Conservation (phyloP, 2,329 filamentous ascomycete genomes). For the Dryadomyces quercus-mongolicae region DNA sequence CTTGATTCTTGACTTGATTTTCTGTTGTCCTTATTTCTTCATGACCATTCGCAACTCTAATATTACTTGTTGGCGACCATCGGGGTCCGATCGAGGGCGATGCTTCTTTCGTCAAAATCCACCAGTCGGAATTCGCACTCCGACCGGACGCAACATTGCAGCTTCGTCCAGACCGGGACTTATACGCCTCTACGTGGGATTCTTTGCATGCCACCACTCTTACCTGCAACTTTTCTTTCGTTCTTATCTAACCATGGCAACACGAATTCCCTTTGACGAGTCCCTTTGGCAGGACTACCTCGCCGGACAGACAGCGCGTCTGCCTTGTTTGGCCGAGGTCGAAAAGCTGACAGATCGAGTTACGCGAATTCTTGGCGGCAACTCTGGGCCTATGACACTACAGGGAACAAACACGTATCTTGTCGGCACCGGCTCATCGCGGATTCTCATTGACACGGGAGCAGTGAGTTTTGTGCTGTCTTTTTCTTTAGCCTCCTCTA, state of each 20-base stretch:
- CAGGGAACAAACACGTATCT: neutral
- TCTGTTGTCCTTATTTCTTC: too few species aligned
- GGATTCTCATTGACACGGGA: conserved; percentile 6
- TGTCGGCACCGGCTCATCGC: neutral
- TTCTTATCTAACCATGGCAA: neutral
- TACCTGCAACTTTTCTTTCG: neutral
- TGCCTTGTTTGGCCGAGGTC: conserved; percentile 17
- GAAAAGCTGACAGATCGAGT: conserved; percentile 28
- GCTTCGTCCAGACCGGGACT: neutral
- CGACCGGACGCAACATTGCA: neutral
- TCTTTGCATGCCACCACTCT: neutral
- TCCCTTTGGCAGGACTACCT: neutral
- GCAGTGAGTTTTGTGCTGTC: conserved; percentile 3
- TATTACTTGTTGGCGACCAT: too few species aligned
- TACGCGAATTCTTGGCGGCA: conserved; percentile 29
- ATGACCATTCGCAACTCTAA: too few species aligned
- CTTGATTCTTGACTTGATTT: too few species aligned
- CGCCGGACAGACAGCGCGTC: neutral
- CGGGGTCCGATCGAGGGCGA: neutral
- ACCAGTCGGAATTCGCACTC: too few species aligned
- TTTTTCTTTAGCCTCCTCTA: neutral
- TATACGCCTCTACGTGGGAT: neutral
- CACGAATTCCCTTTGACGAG: neutral
- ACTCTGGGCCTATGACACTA: conserved; percentile 24
- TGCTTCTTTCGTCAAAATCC: neutral